Evolutionary conservation across 2,329 filamentous ascomycete genomes (phyloP).

Genomic region (Exserohilum rostratum): DNA sequence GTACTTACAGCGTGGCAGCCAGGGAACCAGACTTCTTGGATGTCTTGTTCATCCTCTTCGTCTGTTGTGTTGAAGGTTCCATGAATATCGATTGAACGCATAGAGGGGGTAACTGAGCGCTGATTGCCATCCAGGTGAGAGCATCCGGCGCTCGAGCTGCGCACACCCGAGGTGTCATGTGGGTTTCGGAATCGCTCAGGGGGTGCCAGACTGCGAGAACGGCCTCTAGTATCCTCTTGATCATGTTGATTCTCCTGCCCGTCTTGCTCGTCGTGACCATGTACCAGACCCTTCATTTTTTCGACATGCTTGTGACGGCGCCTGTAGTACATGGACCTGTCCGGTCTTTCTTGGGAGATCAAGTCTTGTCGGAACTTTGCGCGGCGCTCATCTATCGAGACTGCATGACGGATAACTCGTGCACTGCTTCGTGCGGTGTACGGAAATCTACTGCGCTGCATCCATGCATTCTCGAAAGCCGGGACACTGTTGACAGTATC

Average conservation of each 20-base stretch:
- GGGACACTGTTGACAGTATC: conserved; percentile 84
- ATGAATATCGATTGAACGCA: conserved; percentile 38
- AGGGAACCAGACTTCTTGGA: conserved; percentile 81
- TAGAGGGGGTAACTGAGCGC: conserved; percentile 32
- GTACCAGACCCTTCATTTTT: conserved; percentile 16
- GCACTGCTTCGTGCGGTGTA: conserved; percentile 65
- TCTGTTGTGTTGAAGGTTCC: conserved; percentile 33
- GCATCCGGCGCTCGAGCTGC: conserved; percentile 40
- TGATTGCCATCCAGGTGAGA: conserved; percentile 19
- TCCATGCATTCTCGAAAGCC: conserved; percentile 75
- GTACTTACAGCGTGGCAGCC: conserved; percentile 68
- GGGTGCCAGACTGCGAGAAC: conserved; percentile 34
- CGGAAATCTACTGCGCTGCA: conserved; percentile 78
- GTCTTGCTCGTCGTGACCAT: conserved; percentile 21
- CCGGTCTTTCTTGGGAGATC: conserved; percentile 56
- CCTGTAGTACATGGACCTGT: conserved; percentile 35
- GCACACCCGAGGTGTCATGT: conserved; percentile 44
- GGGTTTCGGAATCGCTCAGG: conserved; percentile 39
- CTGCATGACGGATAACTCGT: conserved; percentile 69
- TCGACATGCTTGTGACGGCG: conserved; percentile 33
- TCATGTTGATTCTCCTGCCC: conserved; percentile 15
- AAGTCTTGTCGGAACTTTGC: conserved; percentile 76
- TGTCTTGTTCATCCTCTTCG: conserved; percentile 66
- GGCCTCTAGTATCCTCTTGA: conserved; percentile 20
- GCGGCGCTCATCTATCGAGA: conserved; percentile 72